Percentiles rank a stretch among this genome's conserved stretches.
These are phyloP conservation scores for Starmerella sp. DNA, from an alignment of 805 yeast genomes.

Conservation along the genomic window DNA sequence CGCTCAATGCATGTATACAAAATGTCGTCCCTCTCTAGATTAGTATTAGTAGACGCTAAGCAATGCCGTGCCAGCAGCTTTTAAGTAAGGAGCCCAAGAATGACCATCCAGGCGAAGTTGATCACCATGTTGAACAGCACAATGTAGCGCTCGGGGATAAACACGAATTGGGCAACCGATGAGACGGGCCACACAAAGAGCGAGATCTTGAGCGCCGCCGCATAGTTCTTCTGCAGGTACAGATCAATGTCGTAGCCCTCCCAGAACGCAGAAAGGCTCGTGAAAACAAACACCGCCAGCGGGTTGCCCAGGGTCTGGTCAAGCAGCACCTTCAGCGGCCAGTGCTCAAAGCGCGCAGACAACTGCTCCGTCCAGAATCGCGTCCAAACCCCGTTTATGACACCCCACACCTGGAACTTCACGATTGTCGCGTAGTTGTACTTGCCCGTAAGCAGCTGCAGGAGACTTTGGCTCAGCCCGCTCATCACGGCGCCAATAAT, in stretches of 20 bases:
- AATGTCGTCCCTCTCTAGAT: too few species aligned
- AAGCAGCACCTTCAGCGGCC: slow-evolving; percentile 22
- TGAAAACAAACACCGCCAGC: slow-evolving; percentile 25
- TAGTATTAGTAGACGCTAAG: too few species aligned
- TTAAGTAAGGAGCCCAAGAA: slow-evolving; percentile 19
- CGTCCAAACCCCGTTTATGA: slow-evolving; percentile 29
- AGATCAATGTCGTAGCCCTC: slow-evolving; percentile 29
- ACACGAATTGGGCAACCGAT: slow-evolving; percentile 19
- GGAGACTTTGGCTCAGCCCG: slow-evolving; percentile 28
- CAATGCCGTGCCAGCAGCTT: neutral
- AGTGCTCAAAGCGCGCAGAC: slow-evolving; percentile 18
- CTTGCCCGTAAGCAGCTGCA: slow-evolving; percentile 23
- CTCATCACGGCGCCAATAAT: slow-evolving; percentile 25
- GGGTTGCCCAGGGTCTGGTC: slow-evolving; percentile 31
- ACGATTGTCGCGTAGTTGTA: slow-evolving; percentile 19
- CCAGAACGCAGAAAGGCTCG: slow-evolving; percentile 30
- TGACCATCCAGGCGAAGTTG: slow-evolving; percentile 27
- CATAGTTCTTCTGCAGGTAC: slow-evolving; percentile 24
- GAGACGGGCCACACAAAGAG: slow-evolving; percentile 24
- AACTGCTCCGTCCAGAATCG: slow-evolving; percentile 31
- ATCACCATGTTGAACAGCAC: slow-evolving; percentile 21
- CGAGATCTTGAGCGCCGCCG: slow-evolving; percentile 21
- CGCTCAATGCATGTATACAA: too few species aligned
- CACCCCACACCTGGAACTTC: slow-evolving; percentile 32
- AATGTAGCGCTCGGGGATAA: slow-evolving; percentile 20